phyloP scores from a whole-genome alignment of 2,329 filamentous ascomycete species.

The Cercospora sp. region DNA sequence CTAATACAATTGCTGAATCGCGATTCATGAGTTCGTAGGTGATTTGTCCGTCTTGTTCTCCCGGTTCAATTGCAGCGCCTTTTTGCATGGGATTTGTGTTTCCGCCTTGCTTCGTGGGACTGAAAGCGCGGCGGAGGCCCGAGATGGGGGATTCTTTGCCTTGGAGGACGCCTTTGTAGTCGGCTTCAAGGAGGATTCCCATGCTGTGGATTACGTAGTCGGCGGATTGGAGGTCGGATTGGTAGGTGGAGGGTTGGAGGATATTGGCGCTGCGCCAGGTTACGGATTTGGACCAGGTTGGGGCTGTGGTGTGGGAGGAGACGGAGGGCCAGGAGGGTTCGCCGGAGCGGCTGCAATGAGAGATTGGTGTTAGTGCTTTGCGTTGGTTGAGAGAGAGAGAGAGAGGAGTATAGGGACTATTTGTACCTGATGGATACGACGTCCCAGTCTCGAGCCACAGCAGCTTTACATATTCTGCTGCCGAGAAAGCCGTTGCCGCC shows the following conservation, averaged over 20 bases:
- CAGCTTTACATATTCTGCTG: constrained; percentile 85
- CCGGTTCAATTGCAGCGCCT: constrained; percentile 61
- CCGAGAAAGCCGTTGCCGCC: constrained; percentile 90
- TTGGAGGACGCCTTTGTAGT: constrained; percentile 90
- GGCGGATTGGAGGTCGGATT: constrained; percentile 70
- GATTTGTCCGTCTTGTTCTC: constrained; percentile 71
- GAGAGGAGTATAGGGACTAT: neutral
- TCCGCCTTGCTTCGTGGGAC: constrained; percentile 60
- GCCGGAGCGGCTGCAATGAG: constrained; percentile 71
- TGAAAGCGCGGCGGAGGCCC: constrained; percentile 78
- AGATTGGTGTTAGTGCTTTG: neutral
- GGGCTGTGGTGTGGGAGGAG: constrained; percentile 68
- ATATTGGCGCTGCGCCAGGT: constrained; percentile 88
- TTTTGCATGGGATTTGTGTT: constrained; percentile 67
- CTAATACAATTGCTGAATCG: constrained; percentile 80
- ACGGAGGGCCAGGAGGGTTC: constrained; percentile 81
- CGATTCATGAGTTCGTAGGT: constrained; percentile 98
- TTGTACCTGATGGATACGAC: constrained; percentile 85
- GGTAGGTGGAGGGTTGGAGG: constrained; percentile 78
- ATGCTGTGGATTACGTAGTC: constrained; percentile 90
- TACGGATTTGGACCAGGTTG: constrained; percentile 78
- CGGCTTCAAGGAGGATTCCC: constrained; percentile 93
- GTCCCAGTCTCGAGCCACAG: constrained; percentile 81
- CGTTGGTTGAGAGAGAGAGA: no score
- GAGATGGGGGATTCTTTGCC: constrained; percentile 79